These are phyloP conservation scores for Patellifolia procumbens DNA, from an alignment of 179 eudicot species.

Conservation along the genomic window DNA sequence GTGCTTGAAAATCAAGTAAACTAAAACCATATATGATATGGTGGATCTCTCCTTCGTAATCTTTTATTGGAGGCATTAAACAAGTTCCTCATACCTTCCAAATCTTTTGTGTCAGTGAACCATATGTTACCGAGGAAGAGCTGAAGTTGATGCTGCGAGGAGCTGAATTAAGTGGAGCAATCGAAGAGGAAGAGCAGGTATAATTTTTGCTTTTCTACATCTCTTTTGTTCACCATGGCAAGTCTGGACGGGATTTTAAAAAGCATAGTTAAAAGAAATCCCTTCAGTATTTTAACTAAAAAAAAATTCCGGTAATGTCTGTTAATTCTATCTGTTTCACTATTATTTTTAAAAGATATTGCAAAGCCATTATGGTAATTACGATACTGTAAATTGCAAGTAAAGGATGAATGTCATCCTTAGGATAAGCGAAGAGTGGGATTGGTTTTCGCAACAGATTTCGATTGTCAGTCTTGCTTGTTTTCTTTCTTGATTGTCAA, in stretches of 20 bases:
- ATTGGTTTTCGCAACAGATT: neutral
- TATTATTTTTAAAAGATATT: neutral
- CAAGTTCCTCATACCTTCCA: constrained; percentile 18
- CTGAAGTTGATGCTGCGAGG: constrained; percentile 94
- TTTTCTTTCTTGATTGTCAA: neutral
- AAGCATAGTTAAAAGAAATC: neutral
- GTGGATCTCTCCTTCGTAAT: constrained; percentile 12
- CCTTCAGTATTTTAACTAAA: too few species aligned
- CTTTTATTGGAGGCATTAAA: constrained; percentile 11
- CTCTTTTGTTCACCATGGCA: too few species aligned
- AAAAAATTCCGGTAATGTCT: too few species aligned
- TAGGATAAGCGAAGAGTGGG: neutral
- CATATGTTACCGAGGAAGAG: constrained; percentile 95
- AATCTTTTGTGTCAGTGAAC: constrained; percentile 55
- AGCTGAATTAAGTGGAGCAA: constrained; percentile 95
- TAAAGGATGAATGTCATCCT: neutral
- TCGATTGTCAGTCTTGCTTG: neutral
- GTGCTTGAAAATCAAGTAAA: constrained; percentile 12
- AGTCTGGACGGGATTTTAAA: neutral
- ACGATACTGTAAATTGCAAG: neutral
- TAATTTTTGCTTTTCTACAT: neutral
- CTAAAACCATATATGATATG: neutral
- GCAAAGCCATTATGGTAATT: neutral
- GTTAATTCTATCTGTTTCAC: too few species aligned
- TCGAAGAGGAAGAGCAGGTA: constrained; percentile 99